phyloP scores from a whole-genome alignment of 805 yeast genomes.

The Candida chauliodis region DNA sequence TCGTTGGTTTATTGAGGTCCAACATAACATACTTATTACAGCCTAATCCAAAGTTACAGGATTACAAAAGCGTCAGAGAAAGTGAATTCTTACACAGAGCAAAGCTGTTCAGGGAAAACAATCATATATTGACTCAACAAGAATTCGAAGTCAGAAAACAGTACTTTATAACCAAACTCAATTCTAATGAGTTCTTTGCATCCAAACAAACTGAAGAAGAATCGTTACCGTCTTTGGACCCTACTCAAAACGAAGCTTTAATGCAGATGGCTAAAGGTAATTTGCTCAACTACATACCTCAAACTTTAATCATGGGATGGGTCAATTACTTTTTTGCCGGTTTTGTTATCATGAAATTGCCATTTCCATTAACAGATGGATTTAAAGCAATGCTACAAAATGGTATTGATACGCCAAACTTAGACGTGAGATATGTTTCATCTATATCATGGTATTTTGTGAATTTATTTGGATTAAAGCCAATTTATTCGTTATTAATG shows the following conservation, averaged over 20 bases:
- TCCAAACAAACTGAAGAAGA: slow-evolving; percentile 24
- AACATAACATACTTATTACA: slow-evolving; percentile 60
- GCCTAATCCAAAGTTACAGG: slow-evolving; percentile 53
- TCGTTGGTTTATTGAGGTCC: slow-evolving; percentile 77
- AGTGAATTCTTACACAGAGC: slow-evolving; percentile 60
- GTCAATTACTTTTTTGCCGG: slow-evolving; percentile 92
- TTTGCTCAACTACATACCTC: slow-evolving; percentile 82
- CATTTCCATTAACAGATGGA: slow-evolving; percentile 85
- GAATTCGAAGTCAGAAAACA: slow-evolving; percentile 55
- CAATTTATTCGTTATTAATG: slow-evolving; percentile 70
- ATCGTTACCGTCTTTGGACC: slow-evolving; percentile 63
- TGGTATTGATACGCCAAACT: slow-evolving; percentile 78
- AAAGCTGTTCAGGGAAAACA: slow-evolving; percentile 52
- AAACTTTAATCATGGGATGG: slow-evolving; percentile 94
- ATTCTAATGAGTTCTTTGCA: slow-evolving; percentile 54
- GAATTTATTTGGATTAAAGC: slow-evolving; percentile 75
- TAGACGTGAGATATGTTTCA: slow-evolving; percentile 89
- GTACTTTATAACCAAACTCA: slow-evolving; percentile 45
- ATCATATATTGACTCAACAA: slow-evolving; percentile 44
- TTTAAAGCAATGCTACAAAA: slow-evolving; percentile 91
- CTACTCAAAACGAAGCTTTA: slow-evolving; percentile 67
- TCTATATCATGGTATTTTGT: slow-evolving; percentile 96
- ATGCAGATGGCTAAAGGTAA: slow-evolving; percentile 77
- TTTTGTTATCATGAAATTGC: slow-evolving; percentile 72
- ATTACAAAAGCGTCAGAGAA: slow-evolving; percentile 42